Evolutionary conservation across 129 eudicot species (phyloP), one percentile per base, ranked within the genome.

Genomic region (Tanacetum coccineum): DNA sequence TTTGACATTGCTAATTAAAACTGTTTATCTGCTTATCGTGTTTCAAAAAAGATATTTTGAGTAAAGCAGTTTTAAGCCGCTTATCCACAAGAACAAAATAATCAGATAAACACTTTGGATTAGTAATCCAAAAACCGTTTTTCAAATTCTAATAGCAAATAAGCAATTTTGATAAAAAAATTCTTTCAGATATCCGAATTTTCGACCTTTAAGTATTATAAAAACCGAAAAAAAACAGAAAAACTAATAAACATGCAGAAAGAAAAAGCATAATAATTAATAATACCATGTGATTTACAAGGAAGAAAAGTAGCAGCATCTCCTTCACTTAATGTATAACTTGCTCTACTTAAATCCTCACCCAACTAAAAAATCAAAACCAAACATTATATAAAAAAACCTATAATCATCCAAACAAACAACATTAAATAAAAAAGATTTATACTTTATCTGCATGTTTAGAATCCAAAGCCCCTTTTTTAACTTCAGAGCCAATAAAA

Each of bases 281-380:
- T 17, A 70, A 36, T 51, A 91, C 98, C 94, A 64, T 88, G 88
- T 75, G 94, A 84, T 91, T 88, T 91, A 77, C 91, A 82, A 3
- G 98, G 98, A 65, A 91, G 96, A 80, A 87, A 91, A 10, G 91
- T 79, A 9, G 98, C 95, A 5, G 98, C 96, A 81, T 91, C 96
- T 75, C 98, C 96, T 78, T 91, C 96, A 54, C 80, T 82, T 77
- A 91, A 61, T 3, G 84, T 70, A 75, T 81, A 83, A 40, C 75
- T 88, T 12, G 88, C 98, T 78, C 84, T 81, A 62, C 76, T 68
- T 45, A 91, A 50, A 70, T 91, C 96, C 58, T 88, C 98, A 60
- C 74, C 81, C 84, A 87, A 54, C 95, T 90, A 44, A 22, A 22
- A 22, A 22, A 22, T 28, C 55, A 70, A 64, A 49, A 47, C 67